Evolutionary conservation across 129 eudicot species (phyloP).

Genomic region (Helianthus tuberosus): DNA sequence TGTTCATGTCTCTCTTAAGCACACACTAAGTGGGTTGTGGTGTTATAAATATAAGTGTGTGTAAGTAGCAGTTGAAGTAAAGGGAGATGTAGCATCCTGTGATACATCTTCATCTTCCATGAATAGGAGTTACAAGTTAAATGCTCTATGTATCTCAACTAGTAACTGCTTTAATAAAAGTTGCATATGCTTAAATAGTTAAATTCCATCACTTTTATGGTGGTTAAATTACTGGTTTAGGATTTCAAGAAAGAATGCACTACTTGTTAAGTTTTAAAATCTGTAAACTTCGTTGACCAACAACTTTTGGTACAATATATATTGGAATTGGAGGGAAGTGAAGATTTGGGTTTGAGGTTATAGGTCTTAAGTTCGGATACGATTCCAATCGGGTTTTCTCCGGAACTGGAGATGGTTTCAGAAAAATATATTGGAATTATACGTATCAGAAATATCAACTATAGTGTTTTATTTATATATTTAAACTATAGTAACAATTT

Average conservation of each 20-base stretch:
- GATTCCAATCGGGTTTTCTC: no score
- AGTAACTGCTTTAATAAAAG: not conserved
- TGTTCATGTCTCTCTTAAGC: slow-evolving; percentile 7
- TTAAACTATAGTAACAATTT: no score
- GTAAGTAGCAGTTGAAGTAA: not conserved
- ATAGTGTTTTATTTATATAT: no score
- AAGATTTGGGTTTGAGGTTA: no score
- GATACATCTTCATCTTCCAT: not conserved
- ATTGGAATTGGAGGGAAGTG: not conserved
- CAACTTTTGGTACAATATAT: not conserved
- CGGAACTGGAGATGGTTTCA: no score
- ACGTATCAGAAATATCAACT: no score
- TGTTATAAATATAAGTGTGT: not conserved
- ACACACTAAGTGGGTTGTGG: not conserved
- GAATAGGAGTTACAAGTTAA: slow-evolving; percentile 9
- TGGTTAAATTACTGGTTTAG: not conserved
- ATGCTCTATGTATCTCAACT: not conserved
- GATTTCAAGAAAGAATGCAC: not conserved
- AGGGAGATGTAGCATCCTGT: not conserved
- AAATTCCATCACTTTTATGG: slow-evolving; percentile 5
- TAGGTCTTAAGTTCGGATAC: no score
- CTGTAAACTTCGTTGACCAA: no score
- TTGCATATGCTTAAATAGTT: not conserved
- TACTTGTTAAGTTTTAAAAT: not conserved
- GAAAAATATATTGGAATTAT: no score